phyloP scores from a whole-genome alignment of 768 basidiomycete genomes.

The Tulasnella sp. region DNA sequence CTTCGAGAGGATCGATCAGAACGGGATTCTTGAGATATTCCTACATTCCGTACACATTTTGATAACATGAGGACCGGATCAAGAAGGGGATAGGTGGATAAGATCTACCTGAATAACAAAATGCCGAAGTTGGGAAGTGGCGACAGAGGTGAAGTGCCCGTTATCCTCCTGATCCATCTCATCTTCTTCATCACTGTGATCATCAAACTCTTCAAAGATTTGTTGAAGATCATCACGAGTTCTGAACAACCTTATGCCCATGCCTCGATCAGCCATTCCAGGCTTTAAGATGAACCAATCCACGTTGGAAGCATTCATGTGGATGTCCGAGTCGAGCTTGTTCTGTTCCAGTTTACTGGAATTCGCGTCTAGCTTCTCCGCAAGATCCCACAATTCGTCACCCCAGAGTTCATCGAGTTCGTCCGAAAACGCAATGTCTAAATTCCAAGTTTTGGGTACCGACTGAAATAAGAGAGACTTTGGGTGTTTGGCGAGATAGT shows the following conservation, averaged over 20 bases:
- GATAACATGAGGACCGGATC: background rate
- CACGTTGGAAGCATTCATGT: no score
- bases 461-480: conserved; percentile 39
- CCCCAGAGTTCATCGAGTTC: conserved; percentile 88
- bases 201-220: conserved; percentile 77
- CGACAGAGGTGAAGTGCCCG: conserved; percentile 33
- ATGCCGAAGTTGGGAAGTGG: conserved; percentile 79
- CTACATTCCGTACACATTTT: conserved; percentile 30
- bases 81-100: no score
- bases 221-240: conserved; percentile 52
- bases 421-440: conserved; percentile 81
- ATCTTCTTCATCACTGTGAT: conserved; percentile 36
- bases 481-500: conserved; percentile 59
- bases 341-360: conserved; percentile 10
- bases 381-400: conserved; percentile 88
- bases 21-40: conserved; percentile 75
- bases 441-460: conserved; percentile 63
- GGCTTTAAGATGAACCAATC: conserved; percentile 95
- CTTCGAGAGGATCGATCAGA: conserved; percentile 56
- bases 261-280: conserved; percentile 91
- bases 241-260: conserved; percentile 85
- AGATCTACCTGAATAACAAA: conserved; percentile 81
- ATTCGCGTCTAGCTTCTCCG: conserved; percentile 38
- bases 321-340: no score
- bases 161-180: conserved; percentile 22